phyloP scores from a whole-genome alignment of 192 early-diverging fungal species.

The Coemansia sp. region DNA sequence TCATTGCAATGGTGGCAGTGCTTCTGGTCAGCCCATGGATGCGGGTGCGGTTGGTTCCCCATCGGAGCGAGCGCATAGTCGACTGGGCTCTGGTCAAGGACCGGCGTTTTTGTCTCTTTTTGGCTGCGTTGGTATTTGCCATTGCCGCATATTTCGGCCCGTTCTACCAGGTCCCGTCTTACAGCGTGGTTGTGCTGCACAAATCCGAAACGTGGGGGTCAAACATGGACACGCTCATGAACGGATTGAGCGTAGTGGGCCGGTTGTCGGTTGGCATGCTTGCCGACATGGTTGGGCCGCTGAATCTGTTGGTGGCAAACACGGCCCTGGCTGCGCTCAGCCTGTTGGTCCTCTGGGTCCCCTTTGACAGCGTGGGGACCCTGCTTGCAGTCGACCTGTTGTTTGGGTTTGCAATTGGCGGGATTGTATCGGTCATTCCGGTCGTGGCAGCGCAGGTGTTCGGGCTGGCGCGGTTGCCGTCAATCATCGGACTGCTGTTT shows the following conservation, averaged over 20 bases:
- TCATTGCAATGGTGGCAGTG: constrained; percentile 37
- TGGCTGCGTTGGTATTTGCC: constrained; percentile 32
- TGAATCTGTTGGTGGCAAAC: constrained; percentile 39
- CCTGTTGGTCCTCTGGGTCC: constrained; percentile 44
- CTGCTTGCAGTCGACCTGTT: constrained; percentile 27
- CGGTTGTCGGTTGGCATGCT: constrained; percentile 36
- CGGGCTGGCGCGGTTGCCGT: constrained; percentile 41
- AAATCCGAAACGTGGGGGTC: constrained; percentile 47
- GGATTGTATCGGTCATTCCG: constrained; percentile 43
- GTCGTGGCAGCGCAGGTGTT: constrained; percentile 45
- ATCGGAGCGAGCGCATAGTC: constrained; percentile 28
- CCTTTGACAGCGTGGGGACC: constrained; percentile 32
- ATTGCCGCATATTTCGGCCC: constrained; percentile 51
- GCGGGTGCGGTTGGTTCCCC: constrained; percentile 41
- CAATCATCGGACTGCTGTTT: constrained; percentile 45
- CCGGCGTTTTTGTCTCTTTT: constrained; percentile 37
- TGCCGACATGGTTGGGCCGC: constrained; percentile 32
- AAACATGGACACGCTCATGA: constrained; percentile 51
- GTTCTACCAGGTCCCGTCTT: constrained; percentile 47
- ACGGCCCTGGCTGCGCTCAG: constrained; percentile 23
- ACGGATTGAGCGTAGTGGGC: constrained; percentile 43
- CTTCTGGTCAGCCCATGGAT: constrained; percentile 48
- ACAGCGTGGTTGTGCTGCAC: constrained; percentile 44
- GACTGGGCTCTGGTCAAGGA: constrained; percentile 43
- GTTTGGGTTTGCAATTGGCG: constrained; percentile 48